These are phyloP conservation scores for Rhynchospora breviuscula DNA, from an alignment of 176 grass and related monocot genomes.

Conservation along the genomic window DNA sequence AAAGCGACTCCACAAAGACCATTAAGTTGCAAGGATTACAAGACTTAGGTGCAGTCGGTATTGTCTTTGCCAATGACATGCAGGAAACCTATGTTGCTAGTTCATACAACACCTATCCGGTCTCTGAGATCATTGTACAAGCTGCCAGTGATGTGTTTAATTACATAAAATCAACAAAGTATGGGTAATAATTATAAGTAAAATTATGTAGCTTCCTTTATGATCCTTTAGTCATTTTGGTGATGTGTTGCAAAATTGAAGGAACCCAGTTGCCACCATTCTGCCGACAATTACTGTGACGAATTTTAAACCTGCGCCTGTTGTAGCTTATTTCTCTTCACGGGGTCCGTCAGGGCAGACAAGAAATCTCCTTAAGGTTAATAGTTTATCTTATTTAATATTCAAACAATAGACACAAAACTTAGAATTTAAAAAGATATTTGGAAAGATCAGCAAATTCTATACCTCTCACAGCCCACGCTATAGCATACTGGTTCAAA, in stretches of 20 bases:
- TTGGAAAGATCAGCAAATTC: not conserved
- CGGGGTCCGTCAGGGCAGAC: conserved; percentile 52
- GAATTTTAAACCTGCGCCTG: conserved; percentile 68
- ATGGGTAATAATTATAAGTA: not conserved
- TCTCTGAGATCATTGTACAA: conserved; percentile 41
- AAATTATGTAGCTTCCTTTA: not conserved
- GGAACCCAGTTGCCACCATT: conserved; percentile 69
- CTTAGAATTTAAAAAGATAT: not conserved
- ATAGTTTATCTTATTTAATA: conserved; percentile 5
- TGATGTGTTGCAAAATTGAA: conserved; percentile 16
- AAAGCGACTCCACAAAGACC: conserved; percentile 35
- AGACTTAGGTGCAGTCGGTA: conserved; percentile 39
- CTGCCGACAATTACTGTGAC: conserved; percentile 48
- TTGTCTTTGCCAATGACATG: conserved; percentile 41
- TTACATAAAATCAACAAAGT: conserved; percentile 73
- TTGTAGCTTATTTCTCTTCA: conserved; percentile 78
- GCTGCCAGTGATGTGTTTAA: conserved; percentile 38
- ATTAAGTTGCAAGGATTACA: conserved; percentile 45
- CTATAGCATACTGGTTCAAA: not conserved
- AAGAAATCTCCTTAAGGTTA: conserved; percentile 60
- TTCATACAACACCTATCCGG: conserved; percentile 47
- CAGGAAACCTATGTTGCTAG: conserved; percentile 34
- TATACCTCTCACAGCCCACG: not conserved
- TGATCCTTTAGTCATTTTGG: not conserved
- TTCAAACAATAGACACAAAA: not conserved